phyloP scores from a whole-genome alignment of 169 alveolate genomes.

The Hepatocystis sp. region DNA sequence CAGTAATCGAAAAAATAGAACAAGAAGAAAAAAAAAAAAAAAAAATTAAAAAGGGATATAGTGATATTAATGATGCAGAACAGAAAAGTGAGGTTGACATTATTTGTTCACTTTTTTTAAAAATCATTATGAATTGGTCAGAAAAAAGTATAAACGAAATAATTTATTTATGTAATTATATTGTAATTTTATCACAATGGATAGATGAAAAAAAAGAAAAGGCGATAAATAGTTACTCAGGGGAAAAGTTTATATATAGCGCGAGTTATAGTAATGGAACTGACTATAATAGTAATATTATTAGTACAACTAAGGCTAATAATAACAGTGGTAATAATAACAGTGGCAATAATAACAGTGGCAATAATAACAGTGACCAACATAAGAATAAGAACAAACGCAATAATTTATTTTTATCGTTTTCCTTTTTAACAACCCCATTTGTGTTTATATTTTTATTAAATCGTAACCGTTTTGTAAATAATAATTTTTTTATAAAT shows the following conservation, averaged over 20 bases:
- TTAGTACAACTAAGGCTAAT: not conserved
- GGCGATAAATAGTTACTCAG: too few species aligned
- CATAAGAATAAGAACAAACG: not conserved
- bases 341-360: not conserved
- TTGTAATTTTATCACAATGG: conserved; percentile 24
- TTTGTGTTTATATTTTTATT: conserved; percentile 27
- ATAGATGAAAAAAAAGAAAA: not conserved
- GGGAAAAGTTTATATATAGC: too few species aligned
- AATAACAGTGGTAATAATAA: not conserved
- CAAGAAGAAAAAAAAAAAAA: too few species aligned
- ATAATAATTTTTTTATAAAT: conserved; percentile 30
- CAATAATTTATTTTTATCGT: conserved; percentile 6
- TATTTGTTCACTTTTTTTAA: conserved; percentile 8
- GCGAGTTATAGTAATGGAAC: not conserved
- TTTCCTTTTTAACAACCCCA: conserved; percentile 33
- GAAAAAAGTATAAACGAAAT: conserved; percentile 41
- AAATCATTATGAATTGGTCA: conserved; percentile 22
- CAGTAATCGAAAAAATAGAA: conserved; percentile 12
- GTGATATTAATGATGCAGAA: too few species aligned
- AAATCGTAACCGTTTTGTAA: conserved; percentile 31
- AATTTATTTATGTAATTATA: conserved; percentile 27
- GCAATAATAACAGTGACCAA: not conserved
- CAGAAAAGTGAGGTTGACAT: not conserved
- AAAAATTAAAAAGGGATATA: not conserved
- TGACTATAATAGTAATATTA: not conserved